A percentile compares a stretch with the other conserved stretches of the same genome.
phyloP scores from a whole-genome alignment of 176 grass and related monocot species.

The Carex cristatella region DNA sequence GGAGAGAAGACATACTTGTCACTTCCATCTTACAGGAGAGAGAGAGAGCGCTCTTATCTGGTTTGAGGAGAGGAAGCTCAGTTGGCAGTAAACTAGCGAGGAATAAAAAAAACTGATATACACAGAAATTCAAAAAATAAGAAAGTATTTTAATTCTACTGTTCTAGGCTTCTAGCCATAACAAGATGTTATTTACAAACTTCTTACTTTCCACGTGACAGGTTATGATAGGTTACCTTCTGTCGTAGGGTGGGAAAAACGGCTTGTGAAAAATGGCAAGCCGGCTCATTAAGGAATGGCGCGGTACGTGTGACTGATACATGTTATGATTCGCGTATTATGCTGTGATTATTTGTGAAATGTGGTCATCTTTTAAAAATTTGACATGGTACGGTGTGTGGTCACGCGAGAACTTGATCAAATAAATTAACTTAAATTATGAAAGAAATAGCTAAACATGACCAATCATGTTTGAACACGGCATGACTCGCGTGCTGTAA shows the following conservation, averaged over 20 bases:
- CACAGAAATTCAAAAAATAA: not conserved
- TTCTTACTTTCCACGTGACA: not conserved
- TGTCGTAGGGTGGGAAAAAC: not conserved
- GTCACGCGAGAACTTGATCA: too few species aligned
- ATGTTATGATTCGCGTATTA: too few species aligned
- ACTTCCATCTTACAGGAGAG: conserved; percentile 43
- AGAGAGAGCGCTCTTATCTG: conserved; percentile 36
- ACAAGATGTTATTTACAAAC: not conserved
- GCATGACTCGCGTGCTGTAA: too few species aligned
- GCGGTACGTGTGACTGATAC: too few species aligned
- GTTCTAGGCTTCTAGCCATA: not conserved
- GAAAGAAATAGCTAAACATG: too few species aligned
- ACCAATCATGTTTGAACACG: too few species aligned
- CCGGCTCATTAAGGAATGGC: too few species aligned
- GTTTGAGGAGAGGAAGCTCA: not conserved
- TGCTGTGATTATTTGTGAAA: too few species aligned
- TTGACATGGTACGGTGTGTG: too few species aligned
- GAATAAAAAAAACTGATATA: not conserved
- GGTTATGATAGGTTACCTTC: not conserved
- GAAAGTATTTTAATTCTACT: not conserved
- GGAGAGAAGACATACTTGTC: conserved; percentile 39
- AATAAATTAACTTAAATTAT: too few species aligned
- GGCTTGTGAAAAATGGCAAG: too few species aligned
- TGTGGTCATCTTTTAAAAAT: too few species aligned
- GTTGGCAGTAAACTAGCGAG: not conserved